Percentiles rank a stretch among this genome's conserved stretches.
phyloP scores from a whole-genome alignment of 139 green algal species.

The Chlamydomonas eustigma region DNA sequence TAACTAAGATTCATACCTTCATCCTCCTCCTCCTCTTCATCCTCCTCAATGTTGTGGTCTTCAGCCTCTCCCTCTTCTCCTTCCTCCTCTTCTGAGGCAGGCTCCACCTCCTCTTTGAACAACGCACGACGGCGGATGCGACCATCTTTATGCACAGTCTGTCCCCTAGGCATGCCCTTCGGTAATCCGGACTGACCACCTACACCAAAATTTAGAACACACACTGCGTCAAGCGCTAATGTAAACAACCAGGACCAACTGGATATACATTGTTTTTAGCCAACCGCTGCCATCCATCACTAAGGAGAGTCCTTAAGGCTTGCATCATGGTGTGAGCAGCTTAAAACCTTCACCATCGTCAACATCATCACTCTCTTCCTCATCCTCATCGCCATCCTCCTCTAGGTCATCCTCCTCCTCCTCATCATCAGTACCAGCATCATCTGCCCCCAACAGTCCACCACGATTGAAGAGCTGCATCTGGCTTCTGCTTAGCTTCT shows the following conservation, averaged over 20 bases:
- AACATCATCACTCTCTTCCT: slow-evolving; percentile 33
- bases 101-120: slow-evolving; percentile 5
- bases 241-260: background rate
- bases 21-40: slow-evolving; percentile 43
- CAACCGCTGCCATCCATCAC: background rate
- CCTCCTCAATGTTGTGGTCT: slow-evolving; percentile 8
- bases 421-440: slow-evolving; percentile 13
- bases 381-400: slow-evolving; percentile 26
- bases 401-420: slow-evolving; percentile 35
- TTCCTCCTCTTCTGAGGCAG: slow-evolving; percentile 12
- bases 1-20: slow-evolving; percentile 1
- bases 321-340: background rate
- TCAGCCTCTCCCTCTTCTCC: slow-evolving; percentile 24
- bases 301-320: no score
- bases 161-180: slow-evolving; percentile 13
- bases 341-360: slow-evolving; percentile 9
- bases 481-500: slow-evolving; percentile 56
- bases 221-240: slow-evolving; percentile 1
- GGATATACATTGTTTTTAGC: background rate
- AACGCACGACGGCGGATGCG: slow-evolving; percentile 50
- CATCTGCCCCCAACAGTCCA: background rate
- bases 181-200: no score
- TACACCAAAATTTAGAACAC: no score
- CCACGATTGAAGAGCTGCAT: slow-evolving; percentile 51
- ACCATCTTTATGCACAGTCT: slow-evolving; percentile 22